Conservation (phyloP, 1,139 yeast species). For the Scheffersomyces segobiensis region DNA sequence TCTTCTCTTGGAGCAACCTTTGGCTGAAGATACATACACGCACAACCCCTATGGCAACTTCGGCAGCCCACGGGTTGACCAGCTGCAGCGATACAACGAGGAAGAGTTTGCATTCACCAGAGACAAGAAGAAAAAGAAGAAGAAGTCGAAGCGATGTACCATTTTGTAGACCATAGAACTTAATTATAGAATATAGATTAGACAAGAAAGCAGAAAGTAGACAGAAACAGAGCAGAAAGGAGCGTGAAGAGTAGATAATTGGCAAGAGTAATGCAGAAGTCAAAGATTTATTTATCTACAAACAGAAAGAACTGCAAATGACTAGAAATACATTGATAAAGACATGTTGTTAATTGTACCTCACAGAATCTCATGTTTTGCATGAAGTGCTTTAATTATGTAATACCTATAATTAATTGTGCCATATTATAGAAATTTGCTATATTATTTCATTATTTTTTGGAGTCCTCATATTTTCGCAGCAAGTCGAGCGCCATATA, state of each 20-base stretch:
- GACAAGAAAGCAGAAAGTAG: slow-evolving; percentile 1
- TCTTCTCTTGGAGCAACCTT: slow-evolving; percentile 40
- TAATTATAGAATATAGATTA: background rate
- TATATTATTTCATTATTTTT: too few species aligned
- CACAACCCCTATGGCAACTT: slow-evolving; percentile 35
- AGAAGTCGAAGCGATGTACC: slow-evolving; percentile 29
- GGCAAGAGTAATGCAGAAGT: too few species aligned
- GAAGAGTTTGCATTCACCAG: slow-evolving; percentile 48
- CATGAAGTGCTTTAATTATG: too few species aligned
- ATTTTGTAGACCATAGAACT: slow-evolving; percentile 24
- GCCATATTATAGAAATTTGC: too few species aligned
- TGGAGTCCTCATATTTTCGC: too few species aligned
- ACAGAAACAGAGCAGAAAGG: background rate
- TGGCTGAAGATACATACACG: slow-evolving; percentile 34
- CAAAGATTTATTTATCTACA: too few species aligned
- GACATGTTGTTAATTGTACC: too few species aligned
- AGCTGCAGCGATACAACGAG: slow-evolving; percentile 28
- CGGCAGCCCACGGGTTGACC: slow-evolving; percentile 7
- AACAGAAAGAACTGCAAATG: too few species aligned
- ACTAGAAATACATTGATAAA: background rate
- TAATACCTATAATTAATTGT: too few species aligned
- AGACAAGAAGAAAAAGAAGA: slow-evolving; percentile 28
- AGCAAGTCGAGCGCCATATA: too few species aligned
- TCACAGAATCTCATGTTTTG: too few species aligned
- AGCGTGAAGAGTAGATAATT: background rate